phyloP scores from a whole-genome alignment of 768 basidiomycete genomes.

The Sporobolomyces pararoseus region DNA sequence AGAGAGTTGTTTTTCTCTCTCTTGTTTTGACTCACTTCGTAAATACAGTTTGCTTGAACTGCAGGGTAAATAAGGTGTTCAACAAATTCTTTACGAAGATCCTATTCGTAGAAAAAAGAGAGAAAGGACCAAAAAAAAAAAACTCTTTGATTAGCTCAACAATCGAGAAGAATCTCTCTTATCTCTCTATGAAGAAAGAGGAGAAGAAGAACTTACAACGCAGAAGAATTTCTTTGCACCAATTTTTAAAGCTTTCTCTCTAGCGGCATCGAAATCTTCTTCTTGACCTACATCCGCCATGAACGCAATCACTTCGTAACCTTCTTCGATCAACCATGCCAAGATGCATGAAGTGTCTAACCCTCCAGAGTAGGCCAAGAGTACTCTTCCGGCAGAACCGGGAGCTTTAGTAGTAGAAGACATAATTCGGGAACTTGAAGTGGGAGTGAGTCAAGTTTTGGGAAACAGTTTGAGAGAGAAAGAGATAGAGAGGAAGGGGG shows the following conservation, averaged over 20 bases:
- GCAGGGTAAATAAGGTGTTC: conserved; percentile 97
- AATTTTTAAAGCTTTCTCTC: conserved; percentile 78
- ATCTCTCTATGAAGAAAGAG: neutral
- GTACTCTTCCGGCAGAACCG: conserved; percentile 55
- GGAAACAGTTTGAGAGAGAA: neutral
- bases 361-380: conserved; percentile 97
- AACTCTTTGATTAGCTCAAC: neutral
- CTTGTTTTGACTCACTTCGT: conserved; percentile 75
- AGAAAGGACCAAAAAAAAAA: no score
- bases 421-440: neutral
- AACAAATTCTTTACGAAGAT: conserved; percentile 89
- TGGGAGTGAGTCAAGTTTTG: neutral
- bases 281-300: conserved; percentile 77
- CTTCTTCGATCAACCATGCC: conserved; percentile 96
- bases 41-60: conserved; percentile 96
- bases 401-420: conserved; percentile 29
- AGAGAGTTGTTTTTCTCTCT: no score
- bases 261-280: conserved; percentile 89
- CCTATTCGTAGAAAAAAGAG: no score
- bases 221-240: conserved; percentile 97
- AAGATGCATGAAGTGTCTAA: conserved; percentile 99
- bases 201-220: conserved; percentile 55
- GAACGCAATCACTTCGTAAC: conserved; percentile 94
- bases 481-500: neutral
- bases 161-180: neutral